Evolutionary conservation across 148 eudicot species (phyloP), one percentile per base, ranked within the genome.

Genomic region (Rhododendron vialii): DNA sequence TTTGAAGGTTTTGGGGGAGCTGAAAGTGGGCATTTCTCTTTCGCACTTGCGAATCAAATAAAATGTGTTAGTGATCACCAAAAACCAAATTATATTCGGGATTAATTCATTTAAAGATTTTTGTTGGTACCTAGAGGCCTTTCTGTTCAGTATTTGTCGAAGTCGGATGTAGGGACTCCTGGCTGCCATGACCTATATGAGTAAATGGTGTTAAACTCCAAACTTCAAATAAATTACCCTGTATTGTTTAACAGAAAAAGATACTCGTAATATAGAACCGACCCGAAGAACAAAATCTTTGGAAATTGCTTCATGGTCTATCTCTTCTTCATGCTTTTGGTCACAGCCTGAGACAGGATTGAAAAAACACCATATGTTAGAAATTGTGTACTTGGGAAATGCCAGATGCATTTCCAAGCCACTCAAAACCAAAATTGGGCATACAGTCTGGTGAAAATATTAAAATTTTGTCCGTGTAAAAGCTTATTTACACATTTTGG

Each of bases 211-310:
- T 35, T 36, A 81, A 43, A 65, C 79, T 35, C 55, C 55, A 28
- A 36, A 71, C 6, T 41, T 1, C 2, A 33, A 1, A 84, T 20
- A 33, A 50, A n/a, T 24, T 26, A 11, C 5, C 1, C 15, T 24
- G 47, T 30, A 18, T 28, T 2, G 38, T 55, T 43, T 24, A 41
- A 57, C 57, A 84, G 28, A 73, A 53, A 67, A 7, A 50, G 76
- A 5, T 4, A 36, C 41, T 36, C 41, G 41, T 36, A 36, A 59
- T 15, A 7, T 53, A 63, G 14, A 18, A 80, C 92, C 75, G 51
- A 96, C 99, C 96, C 96, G 90, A 82, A 95, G 94, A 84, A 95
- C 97, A 87, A 96, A 96, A 57, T 94, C 91, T 88, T 93, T 95
- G 86, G 91, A 92, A 75, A 95, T 92, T 80, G 91, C 93, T 85